Evolutionary conservation across 257 asterid species (phyloP).

Genomic region (Paulownia fortunei): DNA sequence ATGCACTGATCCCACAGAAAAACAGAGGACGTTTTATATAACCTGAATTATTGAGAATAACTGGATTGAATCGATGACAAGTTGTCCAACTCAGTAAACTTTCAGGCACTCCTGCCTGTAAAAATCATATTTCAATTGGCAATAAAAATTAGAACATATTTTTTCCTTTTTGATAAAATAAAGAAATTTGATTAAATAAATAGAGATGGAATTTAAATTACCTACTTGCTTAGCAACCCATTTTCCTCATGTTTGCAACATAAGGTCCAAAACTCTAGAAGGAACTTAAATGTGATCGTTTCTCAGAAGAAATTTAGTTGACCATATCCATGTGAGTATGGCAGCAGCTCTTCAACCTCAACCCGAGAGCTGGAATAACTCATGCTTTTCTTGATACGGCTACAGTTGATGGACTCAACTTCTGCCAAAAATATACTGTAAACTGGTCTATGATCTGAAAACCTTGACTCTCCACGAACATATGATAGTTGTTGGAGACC

Average conservation of each 20-base stretch:
- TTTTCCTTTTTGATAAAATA: neutral
- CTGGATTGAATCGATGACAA: too few relatives aligned
- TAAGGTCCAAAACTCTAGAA: neutral
- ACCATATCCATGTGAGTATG: slow-evolving; percentile 49
- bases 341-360: slow-evolving; percentile 84
- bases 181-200: too few relatives aligned
- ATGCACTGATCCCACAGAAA: too few relatives aligned
- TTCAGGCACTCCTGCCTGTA: too few relatives aligned
- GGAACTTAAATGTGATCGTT: neutral
- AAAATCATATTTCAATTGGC: neutral
- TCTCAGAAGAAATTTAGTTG: slow-evolving; percentile 43
- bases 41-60: too few relatives aligned
- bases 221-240: slow-evolving; percentile 4
- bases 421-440: slow-evolving; percentile 72
- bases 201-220: neutral
- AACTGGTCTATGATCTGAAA: slow-evolving; percentile 92
- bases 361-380: slow-evolving; percentile 66
- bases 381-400: slow-evolving; percentile 58
- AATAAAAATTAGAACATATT: neutral
- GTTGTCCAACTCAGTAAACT: too few relatives aligned
- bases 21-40: too few relatives aligned
- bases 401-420: slow-evolving; percentile 66
- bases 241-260: slow-evolving; percentile 3
- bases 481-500: slow-evolving; percentile 83
- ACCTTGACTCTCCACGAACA: slow-evolving; percentile 90